Evolutionary conservation across 371 early-diverging fungal genomes (phyloP).

Genomic region (Rhizopus delemar): DNA sequence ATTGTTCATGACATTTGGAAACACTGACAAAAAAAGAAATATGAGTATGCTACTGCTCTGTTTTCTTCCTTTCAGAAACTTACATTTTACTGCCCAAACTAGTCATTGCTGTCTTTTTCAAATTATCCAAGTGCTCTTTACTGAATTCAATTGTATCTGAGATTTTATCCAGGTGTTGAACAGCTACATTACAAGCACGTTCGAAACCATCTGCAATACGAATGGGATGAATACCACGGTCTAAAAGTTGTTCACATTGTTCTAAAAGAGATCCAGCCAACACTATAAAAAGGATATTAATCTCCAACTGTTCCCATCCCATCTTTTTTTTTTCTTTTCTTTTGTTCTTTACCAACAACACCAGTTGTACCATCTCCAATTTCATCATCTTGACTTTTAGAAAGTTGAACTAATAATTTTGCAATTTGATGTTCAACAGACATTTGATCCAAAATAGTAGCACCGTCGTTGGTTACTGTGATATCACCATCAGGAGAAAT

Average conservation of each 20-base stretch:
- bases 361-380: conserved; percentile 99
- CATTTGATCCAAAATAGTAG: conserved; percentile 99
- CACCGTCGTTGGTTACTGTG: conserved; percentile 99
- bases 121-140: conserved; percentile 78
- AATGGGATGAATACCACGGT: conserved; percentile 99
- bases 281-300: conserved; percentile 57
- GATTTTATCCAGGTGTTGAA: conserved; percentile 88
- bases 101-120: conserved; percentile 98
- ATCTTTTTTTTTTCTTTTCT: no score
- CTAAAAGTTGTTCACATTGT: conserved; percentile 94
- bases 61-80: conserved; percentile 19
- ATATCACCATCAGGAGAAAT: conserved; percentile 99
- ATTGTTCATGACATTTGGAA: conserved; percentile 95
- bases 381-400: conserved; percentile 99
- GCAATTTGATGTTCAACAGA: conserved; percentile 99
- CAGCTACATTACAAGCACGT: conserved; percentile 92
- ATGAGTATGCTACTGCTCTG: not conserved
- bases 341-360: conserved; percentile 82
- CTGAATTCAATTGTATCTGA: conserved; percentile 90
- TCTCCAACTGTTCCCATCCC: no score
- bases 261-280: conserved; percentile 98
- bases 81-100: conserved; percentile 98
- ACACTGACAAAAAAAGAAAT: conserved; percentile 66
- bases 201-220: conserved; percentile 99
- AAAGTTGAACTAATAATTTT: conserved; percentile 96